phyloP scores from a whole-genome alignment of 345 rosid species.

The Brassica incana region DNA sequence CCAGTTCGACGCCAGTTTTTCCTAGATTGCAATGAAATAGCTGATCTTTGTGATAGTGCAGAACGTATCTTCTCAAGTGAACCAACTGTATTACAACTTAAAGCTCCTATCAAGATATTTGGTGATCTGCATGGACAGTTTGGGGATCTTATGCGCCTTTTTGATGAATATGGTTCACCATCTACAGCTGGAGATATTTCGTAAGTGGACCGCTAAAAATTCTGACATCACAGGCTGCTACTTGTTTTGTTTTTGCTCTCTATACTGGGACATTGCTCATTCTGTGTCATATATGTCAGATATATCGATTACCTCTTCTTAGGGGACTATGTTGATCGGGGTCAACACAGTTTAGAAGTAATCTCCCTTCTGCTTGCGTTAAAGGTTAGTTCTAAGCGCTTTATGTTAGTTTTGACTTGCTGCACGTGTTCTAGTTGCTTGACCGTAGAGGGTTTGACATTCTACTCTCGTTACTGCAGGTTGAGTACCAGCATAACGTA shows the following conservation, averaged over 20 bases:
- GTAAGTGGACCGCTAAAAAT: slow-evolving; percentile 47
- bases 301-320: slow-evolving; percentile 93
- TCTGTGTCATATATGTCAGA: slow-evolving; percentile 35
- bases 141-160: slow-evolving; percentile 96
- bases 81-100: slow-evolving; percentile 82
- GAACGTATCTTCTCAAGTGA: slow-evolving; percentile 82
- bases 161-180: slow-evolving; percentile 94
- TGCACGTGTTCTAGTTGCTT: slow-evolving; percentile 13
- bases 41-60: slow-evolving; percentile 86
- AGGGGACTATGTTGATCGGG: slow-evolving; percentile 97
- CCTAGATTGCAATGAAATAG: slow-evolving; percentile 92
- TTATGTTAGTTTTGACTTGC: slow-evolving; percentile 17
- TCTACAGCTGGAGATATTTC: slow-evolving; percentile 96
- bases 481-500: slow-evolving; percentile 76
- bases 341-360: slow-evolving; percentile 92
- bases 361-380: slow-evolving; percentile 83
- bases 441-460: slow-evolving; percentile 23
- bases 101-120: slow-evolving; percentile 87
- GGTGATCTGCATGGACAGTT: slow-evolving; percentile 96
- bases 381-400: slow-evolving; percentile 56
- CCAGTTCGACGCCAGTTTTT: slow-evolving; percentile 88
- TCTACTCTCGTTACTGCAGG: slow-evolving; percentile 48
- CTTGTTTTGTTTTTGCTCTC: neutral
- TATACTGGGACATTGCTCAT: slow-evolving; percentile 11
- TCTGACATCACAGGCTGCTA: slow-evolving; percentile 4